Conservation (phyloP, 75 land plant genomes). For the Pinus albicaulis region DNA sequence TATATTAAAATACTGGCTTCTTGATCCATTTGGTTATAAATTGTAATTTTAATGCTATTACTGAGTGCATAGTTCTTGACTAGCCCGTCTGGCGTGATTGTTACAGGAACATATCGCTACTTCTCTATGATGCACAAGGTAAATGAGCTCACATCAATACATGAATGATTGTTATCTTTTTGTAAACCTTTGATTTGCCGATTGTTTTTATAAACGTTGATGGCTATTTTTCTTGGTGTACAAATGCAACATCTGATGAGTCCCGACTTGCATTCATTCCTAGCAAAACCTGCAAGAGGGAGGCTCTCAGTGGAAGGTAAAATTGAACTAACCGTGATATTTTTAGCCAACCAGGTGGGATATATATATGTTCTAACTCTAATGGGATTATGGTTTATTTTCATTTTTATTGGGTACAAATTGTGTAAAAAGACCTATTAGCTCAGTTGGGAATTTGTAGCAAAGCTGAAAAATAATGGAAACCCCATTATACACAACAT, state of each 20-base stretch:
- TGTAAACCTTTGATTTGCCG: not conserved
- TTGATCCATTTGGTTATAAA: no score
- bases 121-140: not conserved
- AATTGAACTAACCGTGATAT: not conserved
- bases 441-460: no score
- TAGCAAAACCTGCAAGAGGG: not conserved
- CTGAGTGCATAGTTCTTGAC: not conserved
- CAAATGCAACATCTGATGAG: not conserved
- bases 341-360: no score
- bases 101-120: not conserved
- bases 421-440: no score
- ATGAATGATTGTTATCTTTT: not conserved
- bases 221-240: not conserved
- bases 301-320: constrained; percentile 4
- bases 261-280: not conserved
- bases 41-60: not conserved
- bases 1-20: not conserved
- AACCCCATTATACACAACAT: no score
- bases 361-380: no score
- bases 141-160: not conserved
- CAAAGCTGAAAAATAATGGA: no score
- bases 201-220: not conserved
- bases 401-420: no score
- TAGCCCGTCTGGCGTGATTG: not conserved
- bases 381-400: no score